Evolutionary conservation across 2,329 filamentous ascomycete genomes (phyloP).

Genomic region (Colletotrichum tamarilloi): DNA sequence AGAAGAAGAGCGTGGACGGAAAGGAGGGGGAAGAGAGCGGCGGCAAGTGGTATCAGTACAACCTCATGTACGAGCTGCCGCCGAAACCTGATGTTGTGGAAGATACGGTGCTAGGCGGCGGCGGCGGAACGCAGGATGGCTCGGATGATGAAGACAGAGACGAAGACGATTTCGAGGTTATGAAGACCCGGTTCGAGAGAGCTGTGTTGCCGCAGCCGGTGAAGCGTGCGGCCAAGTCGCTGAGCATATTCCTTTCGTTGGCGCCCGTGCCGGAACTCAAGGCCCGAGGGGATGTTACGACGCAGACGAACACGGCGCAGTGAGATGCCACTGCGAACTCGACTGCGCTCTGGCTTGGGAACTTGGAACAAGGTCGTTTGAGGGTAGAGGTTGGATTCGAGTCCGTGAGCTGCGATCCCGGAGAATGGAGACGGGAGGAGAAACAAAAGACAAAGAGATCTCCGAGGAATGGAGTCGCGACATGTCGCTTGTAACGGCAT

Average conservation of each 20-base stretch:
- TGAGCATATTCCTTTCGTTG: slow-evolving; percentile 71
- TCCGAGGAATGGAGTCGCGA: no score
- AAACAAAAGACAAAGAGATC: no score
- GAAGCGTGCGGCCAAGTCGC: slow-evolving; percentile 59
- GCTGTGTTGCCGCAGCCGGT: slow-evolving; percentile 60
- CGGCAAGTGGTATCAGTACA: slow-evolving; percentile 65
- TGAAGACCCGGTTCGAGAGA: slow-evolving; percentile 66
- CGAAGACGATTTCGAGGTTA: slow-evolving; percentile 64
- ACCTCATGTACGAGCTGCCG: slow-evolving; percentile 63
- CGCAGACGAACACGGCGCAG: slow-evolving; percentile 55
- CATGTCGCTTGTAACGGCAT: background rate
- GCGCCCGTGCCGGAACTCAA: slow-evolving; percentile 66
- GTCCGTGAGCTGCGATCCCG: background rate
- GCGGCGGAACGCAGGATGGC: slow-evolving; percentile 40
- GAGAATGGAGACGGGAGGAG: background rate
- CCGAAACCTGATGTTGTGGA: slow-evolving; percentile 50
- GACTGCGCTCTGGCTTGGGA: background rate
- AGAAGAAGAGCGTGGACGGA: slow-evolving; percentile 37
- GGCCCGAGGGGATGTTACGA: slow-evolving; percentile 55
- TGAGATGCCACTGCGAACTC: slow-evolving; percentile 34
- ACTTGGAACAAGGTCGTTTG: no score
- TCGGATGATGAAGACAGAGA: slow-evolving; percentile 50
- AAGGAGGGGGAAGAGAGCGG: slow-evolving; percentile 44
- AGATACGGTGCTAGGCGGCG: slow-evolving; percentile 52
- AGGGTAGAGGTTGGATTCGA: background rate